Conservation (phyloP, 345 rosid species). For the Toxicodendron radicans region DNA sequence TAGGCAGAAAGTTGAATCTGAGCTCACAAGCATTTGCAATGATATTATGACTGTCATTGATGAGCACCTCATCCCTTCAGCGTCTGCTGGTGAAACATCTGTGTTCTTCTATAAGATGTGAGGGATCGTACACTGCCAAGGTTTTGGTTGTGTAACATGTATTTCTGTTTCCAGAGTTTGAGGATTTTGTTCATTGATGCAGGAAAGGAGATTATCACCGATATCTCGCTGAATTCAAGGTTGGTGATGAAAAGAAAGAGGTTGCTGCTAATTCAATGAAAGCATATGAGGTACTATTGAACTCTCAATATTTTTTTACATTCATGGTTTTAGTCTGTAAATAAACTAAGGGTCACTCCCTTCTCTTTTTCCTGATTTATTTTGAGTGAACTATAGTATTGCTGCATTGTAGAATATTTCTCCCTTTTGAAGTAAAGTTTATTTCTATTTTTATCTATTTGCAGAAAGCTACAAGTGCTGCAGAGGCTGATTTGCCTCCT, state of each 20-base stretch:
- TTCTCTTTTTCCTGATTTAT: background rate
- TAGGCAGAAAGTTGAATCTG: constrained; percentile 37
- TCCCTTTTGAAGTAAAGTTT: background rate
- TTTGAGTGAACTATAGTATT: background rate
- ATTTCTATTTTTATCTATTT: constrained; percentile 1
- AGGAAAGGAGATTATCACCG: constrained; percentile 68
- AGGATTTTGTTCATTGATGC: constrained; percentile 6
- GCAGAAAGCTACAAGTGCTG: constrained; percentile 39
- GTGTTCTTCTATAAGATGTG: constrained; percentile 43
- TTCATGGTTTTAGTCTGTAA: background rate
- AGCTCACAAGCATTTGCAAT: constrained; percentile 36
- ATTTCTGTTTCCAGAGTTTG: background rate
- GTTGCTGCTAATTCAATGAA: constrained; percentile 50
- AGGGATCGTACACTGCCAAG: background rate
- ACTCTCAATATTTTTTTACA: background rate
- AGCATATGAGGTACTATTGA: constrained; percentile 41
- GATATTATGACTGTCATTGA: constrained; percentile 40
- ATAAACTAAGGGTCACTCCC: background rate
- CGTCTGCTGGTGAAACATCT: constrained; percentile 36
- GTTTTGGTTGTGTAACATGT: background rate
- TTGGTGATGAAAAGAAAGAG: constrained; percentile 43
- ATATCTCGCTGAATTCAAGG: constrained; percentile 57
- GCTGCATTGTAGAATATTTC: background rate
- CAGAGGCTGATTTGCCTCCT: constrained; percentile 40
- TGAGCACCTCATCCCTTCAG: constrained; percentile 40